Base-by-base conservation (phyloP, 2,329 filamentous ascomycete genomes). In the Calonectria leucothoes region DNA sequence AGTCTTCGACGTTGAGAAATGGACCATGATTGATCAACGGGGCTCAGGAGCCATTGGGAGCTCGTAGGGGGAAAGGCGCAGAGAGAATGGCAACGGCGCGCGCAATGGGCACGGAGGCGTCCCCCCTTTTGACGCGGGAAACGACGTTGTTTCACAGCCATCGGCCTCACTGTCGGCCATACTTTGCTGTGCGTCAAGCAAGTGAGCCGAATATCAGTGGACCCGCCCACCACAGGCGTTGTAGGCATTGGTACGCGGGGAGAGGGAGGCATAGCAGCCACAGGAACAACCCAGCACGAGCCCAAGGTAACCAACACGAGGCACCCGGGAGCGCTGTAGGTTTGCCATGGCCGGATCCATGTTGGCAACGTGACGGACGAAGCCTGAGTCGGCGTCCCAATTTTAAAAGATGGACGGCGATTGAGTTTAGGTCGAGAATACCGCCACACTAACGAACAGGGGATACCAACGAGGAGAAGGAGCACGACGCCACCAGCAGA, bases 121-220 rank as follows among this genome's bases (percentile, higher is more conserved):
- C 52, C 74, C 79, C 79, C 72, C 75, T 76, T 75, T 76, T 71
- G 77, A 71, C 63, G 66, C 69, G 69, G 72, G 71, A 75, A 72
- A 72, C 74, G 74, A 69, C 71, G 68, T 75, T 83, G 80, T 82
- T 82, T 83, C 77, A 82, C 77, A 79, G 73, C 77, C 77, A 79
- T 84, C 83, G 82, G 82, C 82, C 77, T 75, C 80, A 81, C 82
- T 84, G 76, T 80, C 82, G 83, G 83, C 79, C 82, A 81, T 83
- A 85, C 82, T 84, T 76, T 81, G 79, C 73, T 77, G 76, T 79
- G 76, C 76, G 78, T 80, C 79, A 75, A 79, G 73, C 70, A 71
- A 75, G 75, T 76, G 75, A 81, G 76, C 77, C 77, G 78, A 76
- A 78, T 77, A 78, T 74, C 81, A 80, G 82, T 78, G 80, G 80